Base-by-base conservation (phyloP, 257 asterid species). In the Solanum sejunctum region DNA sequence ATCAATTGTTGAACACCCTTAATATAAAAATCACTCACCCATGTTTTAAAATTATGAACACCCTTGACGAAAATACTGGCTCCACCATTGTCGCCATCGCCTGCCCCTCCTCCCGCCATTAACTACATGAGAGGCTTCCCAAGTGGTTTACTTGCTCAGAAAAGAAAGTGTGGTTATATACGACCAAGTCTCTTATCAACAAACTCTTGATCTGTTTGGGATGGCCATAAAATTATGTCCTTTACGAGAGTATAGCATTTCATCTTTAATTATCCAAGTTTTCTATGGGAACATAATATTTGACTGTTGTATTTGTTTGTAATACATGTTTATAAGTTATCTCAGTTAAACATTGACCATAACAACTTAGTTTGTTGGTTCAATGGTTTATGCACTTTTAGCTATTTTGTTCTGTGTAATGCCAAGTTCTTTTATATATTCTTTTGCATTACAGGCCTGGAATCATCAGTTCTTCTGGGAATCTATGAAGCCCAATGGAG, bases 381-480 rank as follows among this genome's bases (percentile, higher is more conserved):
- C 49, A 32, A 8, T 67, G 49, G 49, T 36, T 67, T 16, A 67
- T 36, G 77, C 16, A 23, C 82, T 75, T 49, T 15, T 75, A 3
- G 23, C 61, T 51, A 0, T 75, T 75, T 75, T 70, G 28, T 75
- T 13, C 41, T 21, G n/a, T 52, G 49, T 77, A 28, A 26, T 77
- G 28, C 11, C 1, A 17, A 77, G 16, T 26, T 63, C 15, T 26
- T 16, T 26, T 52, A 77, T 77, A 26, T 16, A 16, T 51, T 52
- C 2, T 78, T 28, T 52, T 1, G 1, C 7, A 28, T 78, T 28
- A 21, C 86, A 96, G 97, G 94, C 87, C n/a, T 96, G 98, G 99
- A 96, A 95, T 90, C 99, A 96, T 77, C 94, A 91, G 17, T 96
- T 96, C 88, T 95, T 95, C 90, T 96, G 97, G 98, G 98, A 92